Conservation (phyloP, 1,284 basidiomycete genomes). For the Puccinia horiana region DNA sequence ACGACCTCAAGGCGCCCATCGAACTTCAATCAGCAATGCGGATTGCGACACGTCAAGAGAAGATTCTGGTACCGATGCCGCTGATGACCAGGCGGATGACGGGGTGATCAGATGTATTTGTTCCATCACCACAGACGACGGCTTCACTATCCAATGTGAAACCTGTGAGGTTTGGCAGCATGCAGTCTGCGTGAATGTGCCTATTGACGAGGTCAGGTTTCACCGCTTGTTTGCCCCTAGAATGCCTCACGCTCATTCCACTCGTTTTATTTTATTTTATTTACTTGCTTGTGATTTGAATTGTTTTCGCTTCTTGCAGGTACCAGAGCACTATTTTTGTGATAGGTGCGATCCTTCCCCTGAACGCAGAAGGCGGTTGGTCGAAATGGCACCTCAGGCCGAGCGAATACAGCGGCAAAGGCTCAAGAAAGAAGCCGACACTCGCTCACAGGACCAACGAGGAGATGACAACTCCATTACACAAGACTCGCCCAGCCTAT, state of each 20-base stretch:
- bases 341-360: conserved; percentile 58
- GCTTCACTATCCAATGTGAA: conserved; percentile 90
- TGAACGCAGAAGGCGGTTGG: conserved; percentile 35
- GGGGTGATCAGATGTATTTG: conserved; percentile 68
- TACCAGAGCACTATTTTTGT: conserved; percentile 68
- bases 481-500: not conserved
- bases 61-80: conserved; percentile 15
- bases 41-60: conserved; percentile 20
- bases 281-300: not conserved
- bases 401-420: conserved; percentile 45
- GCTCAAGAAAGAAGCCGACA: conserved; percentile 36
- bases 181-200: conserved; percentile 75
- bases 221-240: not conserved
- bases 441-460: conserved; percentile 16
- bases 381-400: conserved; percentile 36
- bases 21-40: not conserved
- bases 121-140: conserved; percentile 73
- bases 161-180: conserved; percentile 86
- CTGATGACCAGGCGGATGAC: conserved; percentile 35
- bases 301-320: conserved; percentile 55
- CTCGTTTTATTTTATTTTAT: not conserved
- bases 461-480: not conserved
- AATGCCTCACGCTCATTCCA: conserved; percentile 8
- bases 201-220: conserved; percentile 62
- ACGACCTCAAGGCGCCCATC: not conserved